phyloP scores from a whole-genome alignment of 2,329 filamentous ascomycete genomes.

The Alternaria sp. region DNA sequence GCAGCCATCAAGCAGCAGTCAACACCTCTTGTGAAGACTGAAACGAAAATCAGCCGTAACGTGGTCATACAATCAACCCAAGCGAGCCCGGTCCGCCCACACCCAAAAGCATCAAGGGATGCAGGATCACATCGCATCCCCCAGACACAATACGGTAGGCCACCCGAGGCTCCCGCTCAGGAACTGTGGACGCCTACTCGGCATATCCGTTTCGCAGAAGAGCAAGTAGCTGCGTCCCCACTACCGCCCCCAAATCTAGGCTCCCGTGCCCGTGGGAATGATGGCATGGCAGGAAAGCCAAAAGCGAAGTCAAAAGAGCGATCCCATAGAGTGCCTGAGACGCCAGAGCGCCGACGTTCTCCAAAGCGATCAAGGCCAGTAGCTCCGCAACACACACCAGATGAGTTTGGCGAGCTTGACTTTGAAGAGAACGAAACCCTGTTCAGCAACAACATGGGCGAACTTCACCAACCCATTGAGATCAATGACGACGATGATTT shows the following conservation, averaged over 20 bases:
- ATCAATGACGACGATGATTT: constrained; percentile 19
- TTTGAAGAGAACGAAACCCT: constrained; percentile 31
- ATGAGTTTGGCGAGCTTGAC: constrained; percentile 34
- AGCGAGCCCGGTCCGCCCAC: constrained; percentile 26
- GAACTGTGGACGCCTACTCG: constrained; percentile 36
- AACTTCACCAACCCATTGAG: constrained; percentile 12
- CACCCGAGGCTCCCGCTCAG: constrained; percentile 36
- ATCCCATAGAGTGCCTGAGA: constrained; percentile 30
- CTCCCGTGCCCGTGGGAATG: not conserved
- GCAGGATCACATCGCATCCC: constrained; percentile 26
- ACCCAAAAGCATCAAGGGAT: constrained; percentile 7
- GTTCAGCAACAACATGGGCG: constrained; percentile 20
- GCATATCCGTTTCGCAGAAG: constrained; percentile 35
- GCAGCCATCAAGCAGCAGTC: constrained; percentile 35
- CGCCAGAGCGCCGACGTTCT: constrained; percentile 27
- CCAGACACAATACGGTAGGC: constrained; percentile 44
- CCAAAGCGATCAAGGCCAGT: constrained; percentile 10
- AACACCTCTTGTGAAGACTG: constrained; percentile 10
- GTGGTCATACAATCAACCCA: constrained; percentile 44
- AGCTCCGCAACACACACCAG: constrained; percentile 9
- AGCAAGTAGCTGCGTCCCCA: constrained; percentile 19
- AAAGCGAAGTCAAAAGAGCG: constrained; percentile 14
- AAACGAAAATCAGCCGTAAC: constrained; percentile 12
- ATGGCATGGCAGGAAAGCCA: not conserved
- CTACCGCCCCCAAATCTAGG: constrained; percentile 15